These are phyloP conservation scores for Trametes elegans DNA, from an alignment of 768 basidiomycete species.

Conservation along the genomic window DNA sequence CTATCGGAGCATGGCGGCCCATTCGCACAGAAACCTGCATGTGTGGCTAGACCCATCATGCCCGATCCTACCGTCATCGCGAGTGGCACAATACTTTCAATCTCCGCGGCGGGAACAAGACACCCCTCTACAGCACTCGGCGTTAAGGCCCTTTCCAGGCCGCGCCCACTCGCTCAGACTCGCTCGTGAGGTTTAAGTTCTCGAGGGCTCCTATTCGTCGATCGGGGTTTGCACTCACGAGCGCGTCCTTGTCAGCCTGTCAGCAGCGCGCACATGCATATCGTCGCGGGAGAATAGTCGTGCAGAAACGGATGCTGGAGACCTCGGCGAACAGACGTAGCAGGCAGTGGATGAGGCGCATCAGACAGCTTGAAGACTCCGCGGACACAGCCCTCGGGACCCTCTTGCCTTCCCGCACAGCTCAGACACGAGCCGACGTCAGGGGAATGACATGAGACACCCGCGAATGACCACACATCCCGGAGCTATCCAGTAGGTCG, in stretches of 20 bases:
- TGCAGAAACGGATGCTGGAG: neutral
- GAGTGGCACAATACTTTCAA: slow-evolving; percentile 3
- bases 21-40: neutral
- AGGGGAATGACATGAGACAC: too few relatives aligned
- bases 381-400: too few relatives aligned
- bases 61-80: neutral
- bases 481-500: too few relatives aligned
- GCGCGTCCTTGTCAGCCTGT: neutral
- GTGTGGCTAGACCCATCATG: neutral
- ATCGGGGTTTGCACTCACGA: neutral
- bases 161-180: neutral
- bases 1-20: neutral
- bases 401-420: too few relatives aligned
- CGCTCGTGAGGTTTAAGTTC: neutral
- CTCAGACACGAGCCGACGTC: too few relatives aligned
- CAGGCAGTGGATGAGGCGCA: too few relatives aligned
- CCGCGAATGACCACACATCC: too few relatives aligned
- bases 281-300: slow-evolving; percentile 6
- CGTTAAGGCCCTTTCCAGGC: slow-evolving; percentile 4
- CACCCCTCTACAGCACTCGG: neutral
- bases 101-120: slow-evolving; percentile 10
- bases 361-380: too few relatives aligned
- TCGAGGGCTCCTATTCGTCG: slow-evolving; percentile 1
- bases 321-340: neutral
- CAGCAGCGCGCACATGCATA: neutral